Base-by-base conservation (phyloP, 2,329 filamentous ascomycete genomes). In the Colletotrichum salicis region DNA sequence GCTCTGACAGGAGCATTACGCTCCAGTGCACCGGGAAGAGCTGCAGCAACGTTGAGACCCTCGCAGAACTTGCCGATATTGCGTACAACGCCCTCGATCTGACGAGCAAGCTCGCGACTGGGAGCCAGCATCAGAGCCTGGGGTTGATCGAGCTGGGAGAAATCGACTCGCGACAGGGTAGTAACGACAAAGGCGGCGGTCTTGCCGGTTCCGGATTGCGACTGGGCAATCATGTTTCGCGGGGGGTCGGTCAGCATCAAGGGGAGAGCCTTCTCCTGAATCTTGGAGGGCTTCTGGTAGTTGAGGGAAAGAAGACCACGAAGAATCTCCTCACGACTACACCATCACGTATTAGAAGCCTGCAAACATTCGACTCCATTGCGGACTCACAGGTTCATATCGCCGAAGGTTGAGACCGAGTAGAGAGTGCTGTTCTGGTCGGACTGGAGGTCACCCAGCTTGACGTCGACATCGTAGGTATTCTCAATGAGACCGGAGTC, bases 161-260 rank as follows among this genome's bases (percentile, higher is more conserved):
- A 89, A 78, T 99, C 94, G 79, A 98, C 84, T 74, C 96, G 94
- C 70, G 93, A 93, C 52, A 99, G 88, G 72, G 97, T 93, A 73
- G 97, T 97, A 73, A 97, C 92, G 57, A 96, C 94, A 81, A 99
- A 99, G 27, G 96, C 96, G 24, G 95, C 96, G 0, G 96, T 99
- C 87, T 99, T 99, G 79, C 96, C 96, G 24, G 96, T 99, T 77
- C 96, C 96, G 2, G 96, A 99, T 82, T 99, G 96, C n/a, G 96
- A 99, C 84, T 99, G 96, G 4, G 95, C 96, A 79, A 99, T 96
- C 89, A 99, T 93, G 83, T 98, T 98, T 75, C 88, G 88, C 0
- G 96, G 93, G n/a, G 96, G 96, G 79, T 97, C 87, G 77, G 89
- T 86, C 74, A 99, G 89, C 79, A 99, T 93, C 67, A 99, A 88